phyloP scores from a whole-genome alignment of 2,329 filamentous ascomycete genomes.

The Alternaria arbusti region DNA sequence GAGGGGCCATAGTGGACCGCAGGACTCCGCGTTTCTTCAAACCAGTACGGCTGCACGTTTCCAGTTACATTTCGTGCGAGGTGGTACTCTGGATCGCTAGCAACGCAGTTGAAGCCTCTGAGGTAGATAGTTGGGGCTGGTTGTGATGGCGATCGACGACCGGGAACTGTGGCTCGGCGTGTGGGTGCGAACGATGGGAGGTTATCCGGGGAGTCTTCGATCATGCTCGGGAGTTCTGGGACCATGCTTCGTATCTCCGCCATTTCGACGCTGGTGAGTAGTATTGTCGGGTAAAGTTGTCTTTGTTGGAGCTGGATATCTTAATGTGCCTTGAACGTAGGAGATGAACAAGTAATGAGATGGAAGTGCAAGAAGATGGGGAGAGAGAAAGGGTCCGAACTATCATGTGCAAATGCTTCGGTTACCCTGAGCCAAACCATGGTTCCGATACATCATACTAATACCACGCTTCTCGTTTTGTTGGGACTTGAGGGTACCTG shows the following conservation, averaged over 20 bases:
- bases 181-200: not conserved
- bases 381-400: not conserved
- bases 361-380: not conserved
- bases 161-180: too few relatives aligned
- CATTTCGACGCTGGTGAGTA: not conserved
- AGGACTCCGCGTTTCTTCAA: not conserved
- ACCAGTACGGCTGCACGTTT: conserved; percentile 1
- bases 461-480: not conserved
- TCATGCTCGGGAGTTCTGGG: not conserved
- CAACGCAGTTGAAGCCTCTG: not conserved
- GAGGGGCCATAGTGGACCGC: not conserved
- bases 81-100: not conserved
- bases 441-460: not conserved
- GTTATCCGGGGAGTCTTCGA: not conserved
- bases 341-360: not conserved
- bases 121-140: not conserved
- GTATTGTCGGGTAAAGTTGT: not conserved
- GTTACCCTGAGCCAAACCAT: not conserved
- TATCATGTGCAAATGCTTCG: not conserved
- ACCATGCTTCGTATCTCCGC: not conserved
- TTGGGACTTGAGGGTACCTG: not conserved
- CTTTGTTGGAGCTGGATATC: not conserved
- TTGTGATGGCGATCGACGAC: not conserved
- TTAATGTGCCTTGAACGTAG: not conserved
- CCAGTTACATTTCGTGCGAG: not conserved